A percentile compares a stretch with the other conserved stretches of the same genome.
Evolutionary conservation across 305 asterid species (phyloP).

Genomic region (Solanum chacoense): DNA sequence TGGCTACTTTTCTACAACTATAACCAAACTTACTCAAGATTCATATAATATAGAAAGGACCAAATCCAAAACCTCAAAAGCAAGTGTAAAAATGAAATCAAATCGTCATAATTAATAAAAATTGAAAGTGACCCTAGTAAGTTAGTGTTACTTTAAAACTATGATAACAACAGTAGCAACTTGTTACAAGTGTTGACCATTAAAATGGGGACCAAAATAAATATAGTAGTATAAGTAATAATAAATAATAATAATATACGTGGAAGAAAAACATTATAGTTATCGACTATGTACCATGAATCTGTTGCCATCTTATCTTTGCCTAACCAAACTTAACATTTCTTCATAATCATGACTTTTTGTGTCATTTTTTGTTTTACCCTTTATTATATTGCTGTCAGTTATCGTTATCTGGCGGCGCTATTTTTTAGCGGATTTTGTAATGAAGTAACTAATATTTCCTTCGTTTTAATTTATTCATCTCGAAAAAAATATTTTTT

Average conservation of each 20-base stretch:
- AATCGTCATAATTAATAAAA: neutral
- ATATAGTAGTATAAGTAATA: neutral
- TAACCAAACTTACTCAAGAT: neutral
- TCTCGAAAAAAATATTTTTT: too few species aligned
- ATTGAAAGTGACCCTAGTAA: neutral
- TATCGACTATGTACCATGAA: slow-evolving; percentile 32
- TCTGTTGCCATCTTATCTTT: slow-evolving; percentile 22
- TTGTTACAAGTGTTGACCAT: slow-evolving; percentile 6
- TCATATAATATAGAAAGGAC: neutral
- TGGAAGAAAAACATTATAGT: slow-evolving; percentile 4
- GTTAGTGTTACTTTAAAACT: neutral
- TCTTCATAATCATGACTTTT: neutral
- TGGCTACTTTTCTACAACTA: neutral
- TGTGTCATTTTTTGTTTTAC: neutral
- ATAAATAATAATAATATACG: slow-evolving; percentile 2
- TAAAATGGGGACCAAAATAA: neutral
- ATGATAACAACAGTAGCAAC: neutral
- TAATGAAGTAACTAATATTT: neutral
- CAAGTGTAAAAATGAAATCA: neutral
- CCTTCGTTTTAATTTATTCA: neutral
- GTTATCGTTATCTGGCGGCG: slow-evolving; percentile 30
- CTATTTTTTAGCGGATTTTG: neutral
- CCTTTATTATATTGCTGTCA: neutral
- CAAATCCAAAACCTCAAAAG: neutral
- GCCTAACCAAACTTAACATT: slow-evolving; percentile 24